These are phyloP conservation scores for Turnera subulata DNA, from an alignment of 345 rosid genomes.

Conservation along the genomic window DNA sequence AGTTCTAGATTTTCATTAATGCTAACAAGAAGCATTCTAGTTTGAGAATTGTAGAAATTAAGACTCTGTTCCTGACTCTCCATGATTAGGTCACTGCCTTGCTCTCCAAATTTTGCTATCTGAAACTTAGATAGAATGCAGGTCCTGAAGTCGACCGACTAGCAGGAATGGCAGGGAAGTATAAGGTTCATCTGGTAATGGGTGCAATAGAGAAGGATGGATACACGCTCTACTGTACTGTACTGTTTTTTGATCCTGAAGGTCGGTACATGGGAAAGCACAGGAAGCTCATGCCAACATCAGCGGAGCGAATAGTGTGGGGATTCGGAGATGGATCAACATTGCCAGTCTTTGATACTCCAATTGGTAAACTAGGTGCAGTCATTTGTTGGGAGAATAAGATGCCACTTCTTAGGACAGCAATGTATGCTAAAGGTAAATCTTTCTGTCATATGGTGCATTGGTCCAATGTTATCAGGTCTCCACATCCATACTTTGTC, in stretches of 20 bases:
- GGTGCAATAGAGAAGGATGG: slow-evolving; percentile 26
- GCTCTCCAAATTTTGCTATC: no score
- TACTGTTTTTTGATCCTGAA: slow-evolving; percentile 18
- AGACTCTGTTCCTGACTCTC: no score
- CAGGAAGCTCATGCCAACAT: slow-evolving; percentile 15
- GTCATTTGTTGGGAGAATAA: slow-evolving; percentile 22
- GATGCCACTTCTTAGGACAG: slow-evolving; percentile 17
- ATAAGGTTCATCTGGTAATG: slow-evolving; percentile 23
- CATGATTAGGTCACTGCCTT: no score
- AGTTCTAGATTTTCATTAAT: no score
- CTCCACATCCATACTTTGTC: background rate
- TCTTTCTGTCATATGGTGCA: no score
- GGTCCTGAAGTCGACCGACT: slow-evolving; percentile 26
- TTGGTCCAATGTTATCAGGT: no score
- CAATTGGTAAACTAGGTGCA: slow-evolving; percentile 21
- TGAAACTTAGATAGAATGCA: no score
- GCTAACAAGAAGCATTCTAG: no score
- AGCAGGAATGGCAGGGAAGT: slow-evolving; percentile 12
- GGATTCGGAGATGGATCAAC: slow-evolving; percentile 13
- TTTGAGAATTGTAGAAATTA: no score
- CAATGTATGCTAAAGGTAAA: slow-evolving; percentile 24
- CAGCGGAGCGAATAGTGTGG: slow-evolving; percentile 19
- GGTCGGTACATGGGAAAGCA: slow-evolving; percentile 18
- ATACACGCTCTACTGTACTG: slow-evolving; percentile 12
- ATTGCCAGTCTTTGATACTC: slow-evolving; percentile 13